Base-by-base conservation (phyloP, 2,329 filamentous ascomycete species). In the Tolypocladium nubicola region DNA sequence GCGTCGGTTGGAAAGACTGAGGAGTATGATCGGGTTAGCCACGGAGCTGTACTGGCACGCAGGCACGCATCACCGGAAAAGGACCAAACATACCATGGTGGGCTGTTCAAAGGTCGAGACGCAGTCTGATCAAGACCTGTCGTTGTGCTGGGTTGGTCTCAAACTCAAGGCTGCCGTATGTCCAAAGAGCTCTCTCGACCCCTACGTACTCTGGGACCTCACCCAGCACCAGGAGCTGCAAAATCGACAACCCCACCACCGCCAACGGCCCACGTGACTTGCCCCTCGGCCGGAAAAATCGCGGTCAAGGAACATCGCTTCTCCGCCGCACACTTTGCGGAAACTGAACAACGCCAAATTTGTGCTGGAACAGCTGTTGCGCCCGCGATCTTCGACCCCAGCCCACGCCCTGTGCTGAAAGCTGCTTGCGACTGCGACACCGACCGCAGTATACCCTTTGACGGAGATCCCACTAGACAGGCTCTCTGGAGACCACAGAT, bases 1-100 rank as follows among this genome's bases (percentile, higher is more conserved):
- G 93, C 62, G 91, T 96, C 68, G 93, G 92, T 77, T 91, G 94
- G 74, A 87, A 87, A 66, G 83, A 86, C 72, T 74, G 60, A 1
- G 23, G 64, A 61, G 53, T 61, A 54, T 33, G 13, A 43, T n/a
- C n/a, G 23, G 55, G 59, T 67, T 61, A 68, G 57, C 43, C 19
- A 23, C 38, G 13, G 21, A 30, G 16, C 33, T 14, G 16, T 4
- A 6, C 11, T 14, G 19, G 19, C 30, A 5, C 30, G 10, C 2
- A 10, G 30, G 10, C 19, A 37, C 30, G 30, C 13, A 13, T 30
- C 14, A 35, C 4, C 16, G 13, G n/a, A 19, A 40, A 26, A 33
- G n/a, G 49, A n/a, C 33, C 21, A 33, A 37, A 39, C 52, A 50
- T 33, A 41, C 40, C 56, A 59, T 53, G 37, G 26, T 54, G 50